Conservation (phyloP, 1,139 yeast species). For the Yamadazyma pseudoaaseri region DNA sequence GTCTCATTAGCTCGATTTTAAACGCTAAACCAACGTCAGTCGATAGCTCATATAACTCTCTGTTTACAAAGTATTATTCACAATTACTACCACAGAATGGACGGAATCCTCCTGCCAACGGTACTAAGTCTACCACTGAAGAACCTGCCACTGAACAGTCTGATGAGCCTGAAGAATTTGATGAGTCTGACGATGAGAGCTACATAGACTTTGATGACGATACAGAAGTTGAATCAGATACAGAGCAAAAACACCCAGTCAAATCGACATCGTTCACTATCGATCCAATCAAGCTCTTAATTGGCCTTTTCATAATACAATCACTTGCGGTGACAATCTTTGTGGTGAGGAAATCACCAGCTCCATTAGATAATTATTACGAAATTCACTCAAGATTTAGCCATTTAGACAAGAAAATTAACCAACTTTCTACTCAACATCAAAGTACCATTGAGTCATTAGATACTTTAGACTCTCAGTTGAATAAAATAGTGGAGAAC, state of each 20-base stretch:
- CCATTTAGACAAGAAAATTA: constrained; percentile 18
- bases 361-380: constrained; percentile 13
- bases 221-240: constrained; percentile 10
- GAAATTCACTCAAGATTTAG: constrained; percentile 18
- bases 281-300: not conserved
- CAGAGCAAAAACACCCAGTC: constrained; percentile 1
- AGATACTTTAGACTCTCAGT: constrained; percentile 1
- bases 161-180: constrained; percentile 10
- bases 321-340: constrained; percentile 1
- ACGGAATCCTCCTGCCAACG: not conserved
- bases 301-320: constrained; percentile 1
- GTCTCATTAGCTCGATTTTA: constrained; percentile 15
- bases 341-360: not conserved
- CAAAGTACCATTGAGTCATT: constrained; percentile 11
- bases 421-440: constrained; percentile 8
- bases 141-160: too few relatives aligned
- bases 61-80: constrained; percentile 7
- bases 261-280: not conserved
- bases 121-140: not conserved
- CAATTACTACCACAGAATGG: not conserved
- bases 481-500: constrained; percentile 1
- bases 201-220: constrained; percentile 6
- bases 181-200: constrained; percentile 2
- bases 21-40: constrained; percentile 2
- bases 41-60: constrained; percentile 4